phyloP scores from a whole-genome alignment of 805 yeast genomes.

The Pichia nanzhaoensis region DNA sequence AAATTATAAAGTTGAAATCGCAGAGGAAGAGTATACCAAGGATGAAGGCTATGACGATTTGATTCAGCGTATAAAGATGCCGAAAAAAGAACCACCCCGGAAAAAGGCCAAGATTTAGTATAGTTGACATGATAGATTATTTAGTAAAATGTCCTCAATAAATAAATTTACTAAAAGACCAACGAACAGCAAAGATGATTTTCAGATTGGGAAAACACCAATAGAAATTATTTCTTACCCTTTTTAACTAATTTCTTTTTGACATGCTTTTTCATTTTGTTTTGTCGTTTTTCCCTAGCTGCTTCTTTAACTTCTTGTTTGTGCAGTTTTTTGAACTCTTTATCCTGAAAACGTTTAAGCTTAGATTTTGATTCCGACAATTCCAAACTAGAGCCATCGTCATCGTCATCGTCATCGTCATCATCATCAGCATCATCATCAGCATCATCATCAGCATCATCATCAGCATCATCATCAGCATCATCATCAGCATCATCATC shows the following conservation, averaged over 20 bases:
- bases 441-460: conserved; percentile 12
- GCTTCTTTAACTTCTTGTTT: conserved; percentile 72
- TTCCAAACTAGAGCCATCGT: conserved; percentile 16
- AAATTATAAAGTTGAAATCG: not conserved
- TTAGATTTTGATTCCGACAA: conserved; percentile 24
- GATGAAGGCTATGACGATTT: not conserved
- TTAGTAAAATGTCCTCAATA: not conserved
- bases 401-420: conserved; percentile 26
- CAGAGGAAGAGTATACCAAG: not conserved
- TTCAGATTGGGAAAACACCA: too few species aligned
- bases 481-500: conserved; percentile 28
- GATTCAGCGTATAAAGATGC: conserved; percentile 1
- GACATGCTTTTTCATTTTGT: conserved; percentile 74
- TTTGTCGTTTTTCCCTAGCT: conserved; percentile 71
- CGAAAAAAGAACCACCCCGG: not conserved
- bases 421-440: conserved; percentile 30
- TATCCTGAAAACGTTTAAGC: conserved; percentile 76
- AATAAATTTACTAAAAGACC: too few species aligned
- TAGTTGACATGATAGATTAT: not conserved
- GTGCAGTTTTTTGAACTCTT: conserved; percentile 68
- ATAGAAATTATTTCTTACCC: conserved; percentile 17
- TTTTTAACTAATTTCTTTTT: conserved; percentile 71
- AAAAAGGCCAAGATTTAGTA: not conserved
- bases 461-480: conserved; percentile 17
- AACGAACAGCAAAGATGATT: too few species aligned